These are phyloP conservation scores for Cutaneotrichosporon daszewskae DNA, from an alignment of 1,284 basidiomycete genomes.

Conservation along the genomic window DNA sequence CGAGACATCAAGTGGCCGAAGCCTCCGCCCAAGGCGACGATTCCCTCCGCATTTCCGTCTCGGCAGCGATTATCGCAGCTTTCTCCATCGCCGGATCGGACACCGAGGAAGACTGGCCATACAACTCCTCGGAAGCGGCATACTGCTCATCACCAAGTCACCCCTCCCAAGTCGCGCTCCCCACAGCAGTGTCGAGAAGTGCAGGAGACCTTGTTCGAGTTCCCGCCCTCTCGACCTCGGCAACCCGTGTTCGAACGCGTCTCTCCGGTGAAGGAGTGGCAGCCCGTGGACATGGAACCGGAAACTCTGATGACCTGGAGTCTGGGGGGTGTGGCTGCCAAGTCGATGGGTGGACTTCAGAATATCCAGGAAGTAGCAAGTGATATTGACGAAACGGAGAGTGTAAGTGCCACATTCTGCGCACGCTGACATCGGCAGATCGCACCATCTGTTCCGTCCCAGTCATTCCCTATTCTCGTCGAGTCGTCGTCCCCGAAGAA, in stretches of 20 bases:
- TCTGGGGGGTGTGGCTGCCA: constrained; percentile 10
- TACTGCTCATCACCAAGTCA: constrained; percentile 21
- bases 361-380: not conserved
- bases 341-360: not conserved
- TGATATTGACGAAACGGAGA: constrained; percentile 14
- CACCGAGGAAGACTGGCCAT: too few relatives aligned
- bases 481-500: constrained; percentile 1
- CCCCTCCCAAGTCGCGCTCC: constrained; percentile 22
- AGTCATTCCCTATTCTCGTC: constrained; percentile 22
- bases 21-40: too few relatives aligned
- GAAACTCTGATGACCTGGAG: constrained; percentile 41
- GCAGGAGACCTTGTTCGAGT: constrained; percentile 23
- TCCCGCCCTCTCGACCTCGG: constrained; percentile 13
- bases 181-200: constrained; percentile 6
- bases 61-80: too few relatives aligned
- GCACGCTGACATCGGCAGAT: constrained; percentile 19
- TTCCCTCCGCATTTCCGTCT: too few relatives aligned
- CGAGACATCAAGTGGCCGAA: constrained; percentile 8
- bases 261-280: constrained; percentile 11
- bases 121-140: constrained; percentile 8
- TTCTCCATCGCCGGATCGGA: too few relatives aligned
- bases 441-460: constrained; percentile 16
- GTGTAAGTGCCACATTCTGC: constrained; percentile 11
- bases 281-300: constrained; percentile 31
- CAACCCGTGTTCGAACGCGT: constrained; percentile 16